phyloP scores from a whole-genome alignment of 2,329 filamentous ascomycete genomes.

The Epichloe brachyelytri region DNA sequence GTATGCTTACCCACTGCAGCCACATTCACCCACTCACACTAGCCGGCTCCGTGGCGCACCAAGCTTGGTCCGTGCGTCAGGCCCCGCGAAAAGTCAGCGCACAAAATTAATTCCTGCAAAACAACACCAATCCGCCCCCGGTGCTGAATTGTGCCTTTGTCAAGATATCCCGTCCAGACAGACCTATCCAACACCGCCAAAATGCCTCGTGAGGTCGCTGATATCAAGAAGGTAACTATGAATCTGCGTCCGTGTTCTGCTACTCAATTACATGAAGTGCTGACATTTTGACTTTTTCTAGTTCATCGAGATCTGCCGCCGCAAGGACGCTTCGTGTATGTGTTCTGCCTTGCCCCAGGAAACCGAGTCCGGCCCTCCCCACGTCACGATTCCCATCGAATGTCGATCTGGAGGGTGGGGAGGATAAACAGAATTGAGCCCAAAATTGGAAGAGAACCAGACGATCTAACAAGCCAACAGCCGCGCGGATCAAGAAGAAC shows the following conservation, averaged over 20 bases:
- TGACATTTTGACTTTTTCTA: constrained; percentile 27
- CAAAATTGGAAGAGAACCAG: background rate
- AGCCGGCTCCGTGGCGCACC: background rate
- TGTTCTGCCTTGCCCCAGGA: constrained; percentile 21
- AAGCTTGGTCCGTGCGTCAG: constrained; percentile 11
- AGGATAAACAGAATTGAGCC: background rate
- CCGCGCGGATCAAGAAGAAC: constrained; percentile 94
- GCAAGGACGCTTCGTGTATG: constrained; percentile 98
- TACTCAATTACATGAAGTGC: background rate
- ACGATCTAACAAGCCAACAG: constrained; percentile 27
- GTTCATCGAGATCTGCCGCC: constrained; percentile 99
- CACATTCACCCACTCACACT: background rate
- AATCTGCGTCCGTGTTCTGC: too few relatives aligned
- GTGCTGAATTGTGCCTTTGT: constrained; percentile 4
- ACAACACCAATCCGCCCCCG: background rate
- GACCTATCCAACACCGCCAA: constrained; percentile 42
- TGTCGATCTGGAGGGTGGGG: background rate
- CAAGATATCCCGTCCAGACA: constrained; percentile 11
- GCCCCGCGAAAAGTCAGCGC: constrained; percentile 12
- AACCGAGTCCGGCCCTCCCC: background rate
- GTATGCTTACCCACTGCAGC: too few relatives aligned
- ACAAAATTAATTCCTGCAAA: constrained; percentile 4
- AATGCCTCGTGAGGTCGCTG: constrained; percentile 96
- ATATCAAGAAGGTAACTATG: constrained; percentile 69
- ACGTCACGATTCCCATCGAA: background rate